Percentiles rank a stretch among this genome's conserved stretches.
Conservation (phyloP, 2,329 filamentous ascomycete species). For the Penicillium sp. region DNA sequence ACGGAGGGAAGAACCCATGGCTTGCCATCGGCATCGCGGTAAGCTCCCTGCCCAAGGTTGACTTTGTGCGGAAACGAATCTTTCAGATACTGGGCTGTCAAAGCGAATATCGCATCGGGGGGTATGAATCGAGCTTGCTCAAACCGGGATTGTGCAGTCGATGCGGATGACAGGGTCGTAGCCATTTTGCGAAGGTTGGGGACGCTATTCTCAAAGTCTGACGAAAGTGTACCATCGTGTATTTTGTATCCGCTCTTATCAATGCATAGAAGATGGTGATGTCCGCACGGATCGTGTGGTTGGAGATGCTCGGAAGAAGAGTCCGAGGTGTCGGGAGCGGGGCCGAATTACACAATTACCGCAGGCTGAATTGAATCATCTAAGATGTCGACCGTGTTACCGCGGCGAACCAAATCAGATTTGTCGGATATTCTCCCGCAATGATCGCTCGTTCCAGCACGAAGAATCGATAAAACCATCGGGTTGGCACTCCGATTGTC, state of each 20-base stretch:
- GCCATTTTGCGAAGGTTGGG: neutral
- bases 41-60: slow-evolving; percentile 34
- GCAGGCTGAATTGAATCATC: no score
- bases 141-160: neutral
- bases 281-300: neutral
- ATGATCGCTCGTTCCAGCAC: neutral
- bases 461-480: neutral
- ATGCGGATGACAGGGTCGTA: neutral
- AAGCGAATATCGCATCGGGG: slow-evolving; percentile 24
- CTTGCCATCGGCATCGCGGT: slow-evolving; percentile 33
- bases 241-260: neutral
- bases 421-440: neutral
- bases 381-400: neutral
- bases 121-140: slow-evolving; percentile 6
- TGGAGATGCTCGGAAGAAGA: neutral
- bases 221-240: neutral
- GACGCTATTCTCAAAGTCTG: neutral
- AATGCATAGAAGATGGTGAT: neutral
- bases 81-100: slow-evolving; percentile 20
- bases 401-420: neutral
- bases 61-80: slow-evolving; percentile 31
- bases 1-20: slow-evolving; percentile 39
- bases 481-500: neutral
- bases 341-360: neutral
- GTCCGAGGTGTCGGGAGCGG: neutral